Conservation (phyloP, 169 alveolate species). For the Cryptosporidium canis region DNA sequence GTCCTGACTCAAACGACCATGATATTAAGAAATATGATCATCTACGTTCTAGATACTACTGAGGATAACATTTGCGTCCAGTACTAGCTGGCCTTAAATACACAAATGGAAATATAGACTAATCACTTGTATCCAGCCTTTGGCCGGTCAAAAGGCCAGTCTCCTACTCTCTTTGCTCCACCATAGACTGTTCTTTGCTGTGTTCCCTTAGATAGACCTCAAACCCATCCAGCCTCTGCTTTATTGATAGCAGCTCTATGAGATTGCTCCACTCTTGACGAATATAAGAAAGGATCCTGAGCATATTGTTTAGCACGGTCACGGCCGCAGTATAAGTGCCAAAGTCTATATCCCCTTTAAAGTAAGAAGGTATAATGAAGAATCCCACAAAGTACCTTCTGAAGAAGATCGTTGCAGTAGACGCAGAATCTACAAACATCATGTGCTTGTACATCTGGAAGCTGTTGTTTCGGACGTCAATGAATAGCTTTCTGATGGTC, state of each 20-base stretch:
- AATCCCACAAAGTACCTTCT: constrained; percentile 22
- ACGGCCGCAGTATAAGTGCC: constrained; percentile 57
- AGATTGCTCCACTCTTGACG: constrained; percentile 63
- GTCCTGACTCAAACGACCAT: too few relatives aligned
- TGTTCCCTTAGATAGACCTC: constrained; percentile 16
- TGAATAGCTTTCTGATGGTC: constrained; percentile 36
- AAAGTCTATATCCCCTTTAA: constrained; percentile 33
- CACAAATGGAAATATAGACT: too few relatives aligned
- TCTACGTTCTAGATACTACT: too few relatives aligned
- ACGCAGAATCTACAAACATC: constrained; percentile 64
- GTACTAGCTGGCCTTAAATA: too few relatives aligned
- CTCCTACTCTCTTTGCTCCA: not conserved
- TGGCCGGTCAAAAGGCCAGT: not conserved
- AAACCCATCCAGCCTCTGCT: constrained; percentile 57
- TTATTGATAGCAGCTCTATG: constrained; percentile 44
- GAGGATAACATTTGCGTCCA: too few relatives aligned
- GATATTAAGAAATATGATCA: too few relatives aligned
- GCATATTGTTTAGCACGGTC: constrained; percentile 31
- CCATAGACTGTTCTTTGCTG: not conserved
- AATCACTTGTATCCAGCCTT: too few relatives aligned
- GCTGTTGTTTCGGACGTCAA: constrained; percentile 31
- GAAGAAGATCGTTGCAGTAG: constrained; percentile 30
- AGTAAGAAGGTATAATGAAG: constrained; percentile 33
- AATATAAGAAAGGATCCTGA: constrained; percentile 46
- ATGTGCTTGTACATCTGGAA: constrained; percentile 53